A percentile compares a stretch with the other conserved stretches of the same genome.
Conservation (phyloP, 495 filamentous ascomycete genomes). For the Aspergillus leporis region DNA sequence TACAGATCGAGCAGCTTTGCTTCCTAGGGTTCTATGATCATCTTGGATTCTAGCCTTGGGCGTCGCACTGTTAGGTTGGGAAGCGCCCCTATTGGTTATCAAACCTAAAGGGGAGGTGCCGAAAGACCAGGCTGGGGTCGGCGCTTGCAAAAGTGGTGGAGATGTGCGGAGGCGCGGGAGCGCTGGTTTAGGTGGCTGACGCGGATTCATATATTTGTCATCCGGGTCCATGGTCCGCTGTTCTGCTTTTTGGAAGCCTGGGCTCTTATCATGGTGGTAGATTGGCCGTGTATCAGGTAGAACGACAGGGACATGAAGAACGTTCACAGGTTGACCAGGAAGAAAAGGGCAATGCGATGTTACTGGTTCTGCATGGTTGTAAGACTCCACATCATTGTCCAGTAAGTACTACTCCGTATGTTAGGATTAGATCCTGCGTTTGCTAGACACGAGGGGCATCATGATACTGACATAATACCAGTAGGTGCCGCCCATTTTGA, state of each 20-base stretch:
- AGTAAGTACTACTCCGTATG: slow-evolving; percentile 79
- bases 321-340: slow-evolving; percentile 82
- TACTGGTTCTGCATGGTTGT: slow-evolving; percentile 66
- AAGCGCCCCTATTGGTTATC: slow-evolving; percentile 31
- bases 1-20: slow-evolving; percentile 40
- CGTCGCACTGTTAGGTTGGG: slow-evolving; percentile 40
- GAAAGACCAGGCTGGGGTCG: slow-evolving; percentile 26
- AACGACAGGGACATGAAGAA: slow-evolving; percentile 76
- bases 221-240: slow-evolving; percentile 75
- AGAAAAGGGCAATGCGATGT: slow-evolving; percentile 83
- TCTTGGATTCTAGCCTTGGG: slow-evolving; percentile 12
- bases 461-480: slow-evolving; percentile 80
- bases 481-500: slow-evolving; percentile 91
- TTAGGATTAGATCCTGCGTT: slow-evolving; percentile 18
- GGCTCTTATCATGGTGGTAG: slow-evolving; percentile 38
- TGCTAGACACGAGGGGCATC: background rate
- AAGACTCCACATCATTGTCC: slow-evolving; percentile 70
- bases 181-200: slow-evolving; percentile 56
- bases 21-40: slow-evolving; percentile 14
- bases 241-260: slow-evolving; percentile 41
- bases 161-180: slow-evolving; percentile 57
- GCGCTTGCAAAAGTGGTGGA: slow-evolving; percentile 47
- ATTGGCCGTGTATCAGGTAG: slow-evolving; percentile 44
- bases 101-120: slow-evolving; percentile 28
- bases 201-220: slow-evolving; percentile 72